Conservation (phyloP, 1,139 yeast genomes). For the Debaryomycetaceae sp. region DNA sequence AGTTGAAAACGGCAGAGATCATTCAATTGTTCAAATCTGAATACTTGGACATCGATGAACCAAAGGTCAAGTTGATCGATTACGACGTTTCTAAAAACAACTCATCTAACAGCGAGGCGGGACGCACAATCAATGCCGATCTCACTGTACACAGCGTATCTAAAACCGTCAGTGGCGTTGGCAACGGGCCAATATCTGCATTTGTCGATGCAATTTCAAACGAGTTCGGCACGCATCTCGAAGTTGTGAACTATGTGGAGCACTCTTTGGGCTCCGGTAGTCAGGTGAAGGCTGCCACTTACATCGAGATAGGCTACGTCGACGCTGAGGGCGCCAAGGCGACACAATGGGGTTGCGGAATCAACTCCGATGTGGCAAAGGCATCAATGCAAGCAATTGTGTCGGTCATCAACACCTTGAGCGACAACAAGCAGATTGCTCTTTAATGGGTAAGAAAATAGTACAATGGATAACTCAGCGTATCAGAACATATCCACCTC, state of each 20-base stretch:
- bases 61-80: constrained; percentile 25
- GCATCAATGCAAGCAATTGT: constrained; percentile 47
- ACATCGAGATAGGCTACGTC: constrained; percentile 36
- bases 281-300: constrained; percentile 44
- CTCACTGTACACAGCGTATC: constrained; percentile 18
- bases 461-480: constrained; percentile 1
- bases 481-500: not conserved
- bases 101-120: constrained; percentile 15
- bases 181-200: constrained; percentile 48
- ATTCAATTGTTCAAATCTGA: constrained; percentile 32
- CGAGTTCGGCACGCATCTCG: constrained; percentile 30
- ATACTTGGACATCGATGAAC: constrained; percentile 22
- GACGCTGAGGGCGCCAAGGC: constrained; percentile 23
- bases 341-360: constrained; percentile 44
- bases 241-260: constrained; percentile 41
- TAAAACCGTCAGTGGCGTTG: constrained; percentile 30
- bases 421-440: constrained; percentile 22
- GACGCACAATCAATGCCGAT: constrained; percentile 31
- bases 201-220: constrained; percentile 38
- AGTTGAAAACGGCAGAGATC: constrained; percentile 41
- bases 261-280: constrained; percentile 43
- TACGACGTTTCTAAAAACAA: constrained; percentile 28
- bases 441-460: constrained; percentile 8
- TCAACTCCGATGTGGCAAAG: constrained; percentile 42
- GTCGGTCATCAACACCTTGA: constrained; percentile 35